phyloP scores from a whole-genome alignment of 192 early-diverging fungal genomes.

The Podila horticola region DNA sequence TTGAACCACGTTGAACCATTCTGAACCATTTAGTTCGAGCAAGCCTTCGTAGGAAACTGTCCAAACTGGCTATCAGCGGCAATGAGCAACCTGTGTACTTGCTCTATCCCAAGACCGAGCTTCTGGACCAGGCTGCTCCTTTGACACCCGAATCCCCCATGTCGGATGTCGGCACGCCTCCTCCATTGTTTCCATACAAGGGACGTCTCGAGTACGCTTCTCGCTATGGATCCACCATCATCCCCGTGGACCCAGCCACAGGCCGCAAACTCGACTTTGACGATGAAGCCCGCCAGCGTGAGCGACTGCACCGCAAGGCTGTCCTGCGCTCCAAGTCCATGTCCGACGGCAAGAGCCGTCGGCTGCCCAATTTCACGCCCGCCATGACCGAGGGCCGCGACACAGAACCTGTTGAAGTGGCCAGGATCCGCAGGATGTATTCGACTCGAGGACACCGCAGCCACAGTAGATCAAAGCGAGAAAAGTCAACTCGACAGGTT shows the following conservation, averaged over 20 bases:
- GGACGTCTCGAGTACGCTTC: background rate
- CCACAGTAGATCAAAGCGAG: background rate
- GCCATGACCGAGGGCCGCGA: conserved; percentile 5
- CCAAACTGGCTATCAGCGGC: background rate
- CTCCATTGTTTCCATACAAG: background rate
- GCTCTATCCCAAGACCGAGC: background rate
- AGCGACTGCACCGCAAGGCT: background rate
- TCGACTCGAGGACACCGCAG: background rate
- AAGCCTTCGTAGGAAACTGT: background rate
- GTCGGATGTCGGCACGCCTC: background rate
- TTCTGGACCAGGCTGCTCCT: too few relatives aligned
- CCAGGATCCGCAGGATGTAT: conserved; percentile 22
- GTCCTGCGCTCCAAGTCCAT: conserved; percentile 9
- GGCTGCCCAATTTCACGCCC: conserved; percentile 12
- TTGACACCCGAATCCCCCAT: too few relatives aligned
- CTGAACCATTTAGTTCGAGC: background rate
- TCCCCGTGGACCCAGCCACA: background rate
- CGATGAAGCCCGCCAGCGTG: conserved; percentile 18
- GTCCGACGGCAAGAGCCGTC: conserved; percentile 3
- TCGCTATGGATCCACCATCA: background rate
- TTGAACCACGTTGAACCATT: background rate
- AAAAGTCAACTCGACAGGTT: background rate
- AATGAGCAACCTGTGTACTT: background rate
- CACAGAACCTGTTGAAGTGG: conserved; percentile 15
- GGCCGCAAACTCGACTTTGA: background rate